These are phyloP conservation scores for Capronia epimyces DNA, from an alignment of 2,329 filamentous ascomycete species.

Conservation along the genomic window DNA sequence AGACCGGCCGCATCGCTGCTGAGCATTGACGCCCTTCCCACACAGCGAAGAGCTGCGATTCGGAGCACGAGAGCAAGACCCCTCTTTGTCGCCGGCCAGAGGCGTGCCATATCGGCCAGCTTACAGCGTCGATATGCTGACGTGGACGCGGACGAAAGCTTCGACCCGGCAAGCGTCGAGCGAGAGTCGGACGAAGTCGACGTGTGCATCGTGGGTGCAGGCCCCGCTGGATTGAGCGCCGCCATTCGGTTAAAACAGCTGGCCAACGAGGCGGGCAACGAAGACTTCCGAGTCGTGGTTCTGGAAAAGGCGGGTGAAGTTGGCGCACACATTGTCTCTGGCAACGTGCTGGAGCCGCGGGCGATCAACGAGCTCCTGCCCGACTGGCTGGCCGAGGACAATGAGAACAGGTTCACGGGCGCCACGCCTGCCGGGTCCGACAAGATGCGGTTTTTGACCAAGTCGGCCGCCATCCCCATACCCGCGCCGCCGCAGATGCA, in stretches of 20 bases:
- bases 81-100: conserved; percentile 31
- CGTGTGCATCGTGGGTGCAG: conserved; percentile 88
- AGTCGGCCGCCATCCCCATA: conserved; percentile 69
- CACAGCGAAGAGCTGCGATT: conserved; percentile 12
- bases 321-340: conserved; percentile 90
- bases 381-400: conserved; percentile 85
- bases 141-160: conserved; percentile 46
- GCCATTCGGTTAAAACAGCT: conserved; percentile 94
- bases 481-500: conserved; percentile 94
- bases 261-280: conserved; percentile 88
- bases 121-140: conserved; percentile 39
- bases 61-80: conserved; percentile 20
- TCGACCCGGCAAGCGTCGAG: conserved; percentile 65
- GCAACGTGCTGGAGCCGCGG: conserved; percentile 86
- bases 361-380: conserved; percentile 86
- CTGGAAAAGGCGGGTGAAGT: conserved; percentile 94
- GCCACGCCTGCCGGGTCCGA: conserved; percentile 79
- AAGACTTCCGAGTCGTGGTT: conserved; percentile 87
- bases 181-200: conserved; percentile 91
- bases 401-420: conserved; percentile 79
- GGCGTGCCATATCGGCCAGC: conserved; percentile 44
- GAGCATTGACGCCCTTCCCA: conserved; percentile 4
- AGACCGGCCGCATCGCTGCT: conserved; percentile 12
- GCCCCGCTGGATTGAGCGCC: conserved; percentile 86
- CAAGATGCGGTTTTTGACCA: conserved; percentile 90